Conservation (phyloP, 2,329 filamentous ascomycete species). For the Ophiostoma ips region DNA sequence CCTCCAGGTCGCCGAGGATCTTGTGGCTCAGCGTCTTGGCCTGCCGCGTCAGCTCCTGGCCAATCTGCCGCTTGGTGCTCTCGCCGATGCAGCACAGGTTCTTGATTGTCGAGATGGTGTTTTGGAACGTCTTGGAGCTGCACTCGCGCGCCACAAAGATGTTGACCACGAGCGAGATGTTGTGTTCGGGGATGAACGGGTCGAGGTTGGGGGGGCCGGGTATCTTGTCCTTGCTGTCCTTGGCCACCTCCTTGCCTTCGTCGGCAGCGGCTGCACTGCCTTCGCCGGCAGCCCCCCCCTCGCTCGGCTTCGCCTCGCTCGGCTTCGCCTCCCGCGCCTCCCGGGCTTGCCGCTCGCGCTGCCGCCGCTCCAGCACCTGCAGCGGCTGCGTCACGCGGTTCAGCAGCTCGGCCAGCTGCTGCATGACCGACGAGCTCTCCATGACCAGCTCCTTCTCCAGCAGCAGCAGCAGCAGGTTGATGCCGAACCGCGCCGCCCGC, state of each 20-base stretch:
- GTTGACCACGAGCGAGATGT: constrained; percentile 86
- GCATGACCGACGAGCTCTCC: constrained; percentile 95
- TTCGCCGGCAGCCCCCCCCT: constrained; percentile 14
- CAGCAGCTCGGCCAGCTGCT: constrained; percentile 73
- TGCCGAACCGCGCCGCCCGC: constrained; percentile 73
- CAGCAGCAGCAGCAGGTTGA: constrained; percentile 79
- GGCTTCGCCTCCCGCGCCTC: constrained; percentile 10
- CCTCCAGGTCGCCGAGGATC: constrained; percentile 71
- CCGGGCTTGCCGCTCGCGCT: constrained; percentile 51
- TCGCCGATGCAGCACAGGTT: constrained; percentile 91
- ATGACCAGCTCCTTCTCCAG: constrained; percentile 91
- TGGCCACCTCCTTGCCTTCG: not conserved
- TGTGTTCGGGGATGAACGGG: constrained; percentile 75
- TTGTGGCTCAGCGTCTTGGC: constrained; percentile 72
- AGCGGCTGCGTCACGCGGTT: constrained; percentile 81
- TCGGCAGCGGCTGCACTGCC: constrained; percentile 4
- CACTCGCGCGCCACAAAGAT: constrained; percentile 94
- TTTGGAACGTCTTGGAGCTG: constrained; percentile 94
- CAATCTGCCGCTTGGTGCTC: constrained; percentile 77
- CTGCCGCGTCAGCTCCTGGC: constrained; percentile 80
- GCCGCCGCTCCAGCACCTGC: constrained; percentile 66
- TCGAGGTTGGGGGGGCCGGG: constrained; percentile 46
- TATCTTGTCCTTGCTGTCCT: constrained; percentile 23
- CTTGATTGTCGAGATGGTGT: constrained; percentile 96
- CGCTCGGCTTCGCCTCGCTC: constrained; percentile 19